Percentiles rank a stretch among this genome's conserved stretches.
These are phyloP conservation scores for Garcia nutans DNA, from an alignment of 345 rosid genomes.

Conservation along the genomic window DNA sequence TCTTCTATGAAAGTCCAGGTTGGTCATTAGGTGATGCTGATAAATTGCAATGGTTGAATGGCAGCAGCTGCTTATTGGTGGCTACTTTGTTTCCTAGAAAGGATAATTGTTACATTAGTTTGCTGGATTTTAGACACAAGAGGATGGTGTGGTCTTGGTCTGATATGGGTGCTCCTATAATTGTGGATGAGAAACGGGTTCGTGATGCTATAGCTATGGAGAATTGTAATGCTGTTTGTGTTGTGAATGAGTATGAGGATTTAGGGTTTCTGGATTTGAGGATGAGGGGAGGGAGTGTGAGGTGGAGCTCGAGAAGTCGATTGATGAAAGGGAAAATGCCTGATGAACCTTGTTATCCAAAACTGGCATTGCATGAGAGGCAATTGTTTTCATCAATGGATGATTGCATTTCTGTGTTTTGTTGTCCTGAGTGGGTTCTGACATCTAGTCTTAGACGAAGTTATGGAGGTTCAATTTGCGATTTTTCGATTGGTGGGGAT, in stretches of 20 bases:
- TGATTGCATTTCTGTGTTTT: constrained; percentile 80
- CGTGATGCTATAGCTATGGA: constrained; percentile 96
- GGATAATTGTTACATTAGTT: constrained; percentile 89
- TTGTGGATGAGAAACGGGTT: constrained; percentile 78
- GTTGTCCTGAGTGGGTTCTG: constrained; percentile 83
- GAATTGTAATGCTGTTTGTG: constrained; percentile 71
- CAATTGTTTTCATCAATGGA: constrained; percentile 95
- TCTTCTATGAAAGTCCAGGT: constrained; percentile 75
- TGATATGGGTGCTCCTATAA: constrained; percentile 57
- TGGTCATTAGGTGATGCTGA: constrained; percentile 98
- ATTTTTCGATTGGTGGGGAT: constrained; percentile 88
- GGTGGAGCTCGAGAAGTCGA: constrained; percentile 94
- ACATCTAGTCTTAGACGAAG: constrained; percentile 76
- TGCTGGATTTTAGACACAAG: constrained; percentile 83
- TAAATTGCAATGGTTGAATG: constrained; percentile 77
- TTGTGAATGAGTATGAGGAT: constrained; percentile 92
- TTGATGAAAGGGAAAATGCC: constrained; percentile 82
- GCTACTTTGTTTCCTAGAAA: constrained; percentile 95
- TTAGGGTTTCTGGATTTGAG: constrained; percentile 93
- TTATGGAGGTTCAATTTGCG: constrained; percentile 84
- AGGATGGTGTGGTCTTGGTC: constrained; percentile 97
- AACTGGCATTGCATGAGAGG: constrained; percentile 75
- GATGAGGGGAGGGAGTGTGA: constrained; percentile 58
- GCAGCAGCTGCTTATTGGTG: constrained; percentile 72
- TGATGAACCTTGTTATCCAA: constrained; percentile 91